These are phyloP conservation scores for Alternaria brassicae DNA, from an alignment of 2,329 filamentous ascomycete species.

Conservation along the genomic window DNA sequence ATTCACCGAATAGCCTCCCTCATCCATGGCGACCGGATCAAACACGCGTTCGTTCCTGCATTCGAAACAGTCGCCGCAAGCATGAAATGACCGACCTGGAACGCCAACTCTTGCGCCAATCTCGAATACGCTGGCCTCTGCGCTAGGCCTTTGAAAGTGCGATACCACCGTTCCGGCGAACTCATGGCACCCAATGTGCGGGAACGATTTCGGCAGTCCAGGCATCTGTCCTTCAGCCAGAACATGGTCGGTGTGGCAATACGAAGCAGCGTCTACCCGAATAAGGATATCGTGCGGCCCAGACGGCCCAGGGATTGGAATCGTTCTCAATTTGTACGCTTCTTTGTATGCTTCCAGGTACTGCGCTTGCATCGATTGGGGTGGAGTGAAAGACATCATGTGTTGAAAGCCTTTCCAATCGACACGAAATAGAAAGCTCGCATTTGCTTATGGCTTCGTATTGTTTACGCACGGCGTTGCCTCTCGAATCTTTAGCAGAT, in stretches of 20 bases:
- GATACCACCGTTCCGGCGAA: conserved; percentile 56
- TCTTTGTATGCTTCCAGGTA: conserved; percentile 53
- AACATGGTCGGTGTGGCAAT: conserved; percentile 56
- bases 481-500: background rate
- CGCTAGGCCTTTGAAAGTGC: conserved; percentile 28
- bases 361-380: conserved; percentile 51
- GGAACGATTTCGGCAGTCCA: conserved; percentile 48
- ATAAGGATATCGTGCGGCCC: conserved; percentile 54
- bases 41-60: conserved; percentile 38
- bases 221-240: conserved; percentile 48
- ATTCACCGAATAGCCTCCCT: conserved; percentile 52
- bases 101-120: conserved; percentile 51
- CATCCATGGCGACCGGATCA: conserved; percentile 44
- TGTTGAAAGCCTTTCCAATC: too few relatives aligned
- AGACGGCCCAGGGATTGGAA: conserved; percentile 44
- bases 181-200: conserved; percentile 57
- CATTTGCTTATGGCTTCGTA: background rate
- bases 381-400: conserved; percentile 27
- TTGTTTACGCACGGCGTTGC: background rate
- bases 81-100: conserved; percentile 52
- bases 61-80: conserved; percentile 54
- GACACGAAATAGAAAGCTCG: background rate
- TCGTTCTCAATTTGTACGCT: conserved; percentile 49
- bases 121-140: conserved; percentile 27
- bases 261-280: conserved; percentile 57